Evolutionary conservation across 306 rosid species (phyloP).

Genomic region (Citrullus colocynthis): DNA sequence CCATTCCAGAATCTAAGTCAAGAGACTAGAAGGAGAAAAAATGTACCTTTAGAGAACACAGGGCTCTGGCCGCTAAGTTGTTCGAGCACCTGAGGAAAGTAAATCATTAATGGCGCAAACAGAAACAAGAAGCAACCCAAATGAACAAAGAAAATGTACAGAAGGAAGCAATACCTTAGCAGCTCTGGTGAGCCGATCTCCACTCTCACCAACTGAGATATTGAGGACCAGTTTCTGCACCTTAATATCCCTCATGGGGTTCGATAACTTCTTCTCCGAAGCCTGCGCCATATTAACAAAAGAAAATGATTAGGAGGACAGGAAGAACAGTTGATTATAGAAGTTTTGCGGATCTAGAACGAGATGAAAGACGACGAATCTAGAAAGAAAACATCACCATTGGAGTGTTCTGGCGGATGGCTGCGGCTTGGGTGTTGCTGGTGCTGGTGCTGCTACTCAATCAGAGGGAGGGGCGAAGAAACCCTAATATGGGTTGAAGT

Average conservation of each 20-base stretch:
- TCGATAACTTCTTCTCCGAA: conserved; percentile 17
- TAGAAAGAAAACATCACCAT: background rate
- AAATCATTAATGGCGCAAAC: background rate
- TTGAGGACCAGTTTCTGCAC: conserved; percentile 17
- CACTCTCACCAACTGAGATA: conserved; percentile 17
- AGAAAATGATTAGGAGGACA: background rate
- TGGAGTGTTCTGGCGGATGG: background rate
- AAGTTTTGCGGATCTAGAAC: background rate
- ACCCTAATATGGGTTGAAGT: conserved; percentile 1
- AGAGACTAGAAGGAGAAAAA: background rate
- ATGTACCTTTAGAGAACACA: conserved; percentile 44
- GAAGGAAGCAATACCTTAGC: conserved; percentile 6
- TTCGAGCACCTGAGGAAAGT: conserved; percentile 42
- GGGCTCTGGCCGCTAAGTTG: conserved; percentile 72
- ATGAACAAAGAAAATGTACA: background rate
- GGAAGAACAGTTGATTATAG: background rate
- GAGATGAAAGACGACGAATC: background rate
- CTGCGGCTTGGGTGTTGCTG: background rate
- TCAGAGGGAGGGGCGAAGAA: background rate
- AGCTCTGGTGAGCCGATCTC: conserved; percentile 16
- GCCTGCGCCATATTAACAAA: background rate
- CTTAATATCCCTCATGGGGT: conserved; percentile 17
- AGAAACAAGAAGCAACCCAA: background rate
- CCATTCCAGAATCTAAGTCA: background rate
- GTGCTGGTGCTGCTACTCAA: background rate